Percentiles rank a stretch among this genome's conserved stretches.
Evolutionary conservation across 2,329 filamentous ascomycete genomes (phyloP).

Genomic region (Colletotrichum lindemuthianum): DNA sequence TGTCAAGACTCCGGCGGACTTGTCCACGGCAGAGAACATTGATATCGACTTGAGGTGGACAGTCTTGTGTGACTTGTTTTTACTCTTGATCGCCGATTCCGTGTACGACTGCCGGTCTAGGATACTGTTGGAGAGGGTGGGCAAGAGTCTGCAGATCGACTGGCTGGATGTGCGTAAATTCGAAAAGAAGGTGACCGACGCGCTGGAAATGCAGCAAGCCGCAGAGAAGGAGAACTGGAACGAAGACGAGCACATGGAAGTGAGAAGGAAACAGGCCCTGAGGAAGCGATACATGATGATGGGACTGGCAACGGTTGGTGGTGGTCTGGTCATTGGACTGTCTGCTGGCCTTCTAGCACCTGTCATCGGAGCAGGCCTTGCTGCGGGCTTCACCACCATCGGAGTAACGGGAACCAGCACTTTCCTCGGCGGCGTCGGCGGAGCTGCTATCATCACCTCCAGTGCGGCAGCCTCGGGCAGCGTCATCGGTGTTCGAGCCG

Average conservation of each 20-base stretch:
- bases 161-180: slow-evolving; percentile 97
- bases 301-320: slow-evolving; percentile 95
- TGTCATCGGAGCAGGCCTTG: slow-evolving; percentile 92
- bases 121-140: slow-evolving; percentile 84
- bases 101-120: slow-evolving; percentile 91
- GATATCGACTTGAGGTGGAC: slow-evolving; percentile 98
- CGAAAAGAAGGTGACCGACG: slow-evolving; percentile 96
- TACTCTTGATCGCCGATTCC: slow-evolving; percentile 96
- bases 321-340: slow-evolving; percentile 92
- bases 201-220: slow-evolving; percentile 95
- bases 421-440: slow-evolving; percentile 91
- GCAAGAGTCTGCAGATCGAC: slow-evolving; percentile 79
- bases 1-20: slow-evolving; percentile 83
- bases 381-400: slow-evolving; percentile 94
- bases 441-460: slow-evolving; percentile 93
- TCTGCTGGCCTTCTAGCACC: slow-evolving; percentile 93
- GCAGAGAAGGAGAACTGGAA: slow-evolving; percentile 98
- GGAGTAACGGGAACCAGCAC: slow-evolving; percentile 88
- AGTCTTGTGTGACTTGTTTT: slow-evolving; percentile 92
- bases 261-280: slow-evolving; percentile 80
- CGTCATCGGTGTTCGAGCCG: slow-evolving; percentile 85
- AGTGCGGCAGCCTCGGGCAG: slow-evolving; percentile 86
- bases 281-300: slow-evolving; percentile 92
- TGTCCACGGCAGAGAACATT: slow-evolving; percentile 83
- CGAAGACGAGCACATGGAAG: slow-evolving; percentile 93